A percentile compares a stretch with the other conserved stretches of the same genome.
phyloP scores from a whole-genome alignment of 129 eudicot genomes.

The Ambrosia trifida region DNA sequence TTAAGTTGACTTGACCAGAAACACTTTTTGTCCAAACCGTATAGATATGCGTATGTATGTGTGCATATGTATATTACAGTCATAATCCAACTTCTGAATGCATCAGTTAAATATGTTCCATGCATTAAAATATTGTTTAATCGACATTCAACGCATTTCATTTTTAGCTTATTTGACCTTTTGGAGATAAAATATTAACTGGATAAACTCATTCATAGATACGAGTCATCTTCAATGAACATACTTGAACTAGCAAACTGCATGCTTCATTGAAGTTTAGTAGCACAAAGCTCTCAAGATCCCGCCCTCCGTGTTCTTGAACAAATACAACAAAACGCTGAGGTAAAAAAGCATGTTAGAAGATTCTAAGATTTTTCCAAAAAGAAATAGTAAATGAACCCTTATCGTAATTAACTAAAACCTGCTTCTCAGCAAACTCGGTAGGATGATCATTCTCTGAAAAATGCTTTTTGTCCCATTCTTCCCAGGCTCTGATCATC shows the following conservation, averaged over 20 bases:
- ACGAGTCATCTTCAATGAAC: conserved; percentile 15
- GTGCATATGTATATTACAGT: background rate
- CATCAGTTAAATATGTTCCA: background rate
- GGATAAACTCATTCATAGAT: background rate
- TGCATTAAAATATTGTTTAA: background rate
- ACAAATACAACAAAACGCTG: conserved; percentile 88
- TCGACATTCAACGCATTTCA: background rate
- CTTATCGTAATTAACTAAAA: conserved; percentile 23
- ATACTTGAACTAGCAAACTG: conserved; percentile 86
- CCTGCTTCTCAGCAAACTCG: conserved; percentile 87
- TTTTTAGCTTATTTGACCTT: background rate
- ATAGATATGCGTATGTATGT: background rate
- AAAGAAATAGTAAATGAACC: background rate
- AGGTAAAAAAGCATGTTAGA: conserved; percentile 19
- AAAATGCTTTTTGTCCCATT: conserved; percentile 74
- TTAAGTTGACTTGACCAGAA: background rate
- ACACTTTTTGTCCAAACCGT: background rate
- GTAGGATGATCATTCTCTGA: conserved; percentile 94
- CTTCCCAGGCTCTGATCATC: conserved; percentile 84
- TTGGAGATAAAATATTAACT: background rate
- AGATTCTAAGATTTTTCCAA: background rate
- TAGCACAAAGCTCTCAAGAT: conserved; percentile 95
- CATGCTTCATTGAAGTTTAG: conserved; percentile 73
- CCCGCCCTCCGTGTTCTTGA: conserved; percentile 94
- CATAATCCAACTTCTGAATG: background rate